Evolutionary conservation across 257 asterid species (phyloP), one percentile per base, ranked within the genome.

Genomic region (Nicotiana sylvestris): DNA sequence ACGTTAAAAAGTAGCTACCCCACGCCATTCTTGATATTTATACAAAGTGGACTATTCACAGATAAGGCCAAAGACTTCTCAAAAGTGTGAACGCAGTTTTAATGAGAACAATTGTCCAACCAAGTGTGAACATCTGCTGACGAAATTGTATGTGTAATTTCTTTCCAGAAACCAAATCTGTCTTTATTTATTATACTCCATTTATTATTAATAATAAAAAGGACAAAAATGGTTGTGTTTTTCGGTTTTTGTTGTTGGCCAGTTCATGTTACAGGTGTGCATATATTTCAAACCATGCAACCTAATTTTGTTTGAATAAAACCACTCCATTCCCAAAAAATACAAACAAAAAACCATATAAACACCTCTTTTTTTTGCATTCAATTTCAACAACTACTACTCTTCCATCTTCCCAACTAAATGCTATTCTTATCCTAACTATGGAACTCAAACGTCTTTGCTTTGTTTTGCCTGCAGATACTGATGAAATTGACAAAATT

Each of bases 391-490:
- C 21, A 70, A 70, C 78, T 5, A 72, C 37, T 46, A 25, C 37
- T 7, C 39, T 6, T 6, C 33, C 25, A 76, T 27, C 56, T 76
- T 35, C 80, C 43, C 80, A 76, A 51, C 43, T 49, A 74, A 74
- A 74, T 74, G 43, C 21, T 25, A 64, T 65, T 65, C 27, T 30
- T 72, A 12, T 72, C 3, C 76, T 62, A 68, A 82, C 86, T 84
- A 95, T 95, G 99, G 92, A 91, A 68, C 67, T 91, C 32, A 94
- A 91, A 85, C 86, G 86, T 81, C 82, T 92, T 6, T 95, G 98
- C 51, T 91, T 90, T 89, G 83, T 93, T 69, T 80, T 92, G 29
- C 97, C 99, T 1, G 5, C 89, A 1, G 95, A 92, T 16, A 66
- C 67, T 16, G 92, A 87, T 51, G 93, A 87, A 32, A 30, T 29